Evolutionary conservation across 805 yeast genomes (phyloP), one percentile per base, ranked within the genome.

Genomic region (Kluyveromyces nonfermentans): DNA sequence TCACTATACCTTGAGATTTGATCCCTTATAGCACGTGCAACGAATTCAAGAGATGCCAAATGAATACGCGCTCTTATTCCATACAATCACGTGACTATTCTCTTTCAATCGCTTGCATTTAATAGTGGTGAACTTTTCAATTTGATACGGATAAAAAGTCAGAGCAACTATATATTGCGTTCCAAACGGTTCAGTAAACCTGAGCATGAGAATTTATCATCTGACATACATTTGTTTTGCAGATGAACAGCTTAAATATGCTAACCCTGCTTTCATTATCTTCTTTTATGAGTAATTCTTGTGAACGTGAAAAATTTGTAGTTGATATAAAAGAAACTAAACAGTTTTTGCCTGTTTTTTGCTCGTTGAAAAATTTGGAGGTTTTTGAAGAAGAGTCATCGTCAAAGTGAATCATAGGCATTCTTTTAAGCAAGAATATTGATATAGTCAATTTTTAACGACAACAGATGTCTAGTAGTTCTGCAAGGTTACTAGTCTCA

Each of bases 401-500:
- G 4, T 4, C 30, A 6, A 10, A 10, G 4, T 25, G 30, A 25
- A 47, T 48, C 51, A 32, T 43, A 47, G 48, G 46, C 45, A 44
- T 34, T 37, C 31, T 21, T 35, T 9, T 22, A 22, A 22, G n/a
- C 41, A 35, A 30, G 9, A 22, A 28, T 31, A 25, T 35, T 33
- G 41, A 38, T 25, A 39, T 35, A 43, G 36, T 40, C 31, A 35
- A 35, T 22, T n/a, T 30, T 12, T 21, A 22, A 33, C 18, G n/a
- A n/a, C n/a, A n/a, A n/a, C n/a, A n/a, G n/a, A 34, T 34, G 37
- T 34, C 37, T 17, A 17, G 15, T 12, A 56, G 57, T 63, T 54
- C 60, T 37, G 49, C 57, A 28, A 53, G 57, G 41, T 48, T 60
- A 36, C 46, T 60, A 19, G 51, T 50, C 30, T 52, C 63, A 15